These are phyloP conservation scores for Elsinoe batatas DNA, from an alignment of 2,329 filamentous ascomycete genomes.

Conservation along the genomic window DNA sequence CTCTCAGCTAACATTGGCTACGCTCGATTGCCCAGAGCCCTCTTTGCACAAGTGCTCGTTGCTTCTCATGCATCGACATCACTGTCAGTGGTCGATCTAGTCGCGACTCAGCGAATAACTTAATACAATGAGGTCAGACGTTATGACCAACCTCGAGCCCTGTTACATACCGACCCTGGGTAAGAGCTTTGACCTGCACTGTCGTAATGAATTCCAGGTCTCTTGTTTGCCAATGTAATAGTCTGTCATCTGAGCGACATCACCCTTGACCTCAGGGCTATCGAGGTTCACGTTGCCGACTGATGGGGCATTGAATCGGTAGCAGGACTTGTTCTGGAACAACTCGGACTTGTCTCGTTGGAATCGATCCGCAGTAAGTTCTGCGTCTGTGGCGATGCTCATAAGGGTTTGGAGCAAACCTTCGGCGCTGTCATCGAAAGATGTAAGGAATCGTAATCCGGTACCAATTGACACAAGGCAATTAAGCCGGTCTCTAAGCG, in stretches of 20 bases:
- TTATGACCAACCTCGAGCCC: no score
- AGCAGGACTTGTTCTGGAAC: not conserved
- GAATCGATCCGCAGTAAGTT: conserved; percentile 8
- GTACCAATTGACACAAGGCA: conserved; percentile 11
- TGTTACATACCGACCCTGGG: no score
- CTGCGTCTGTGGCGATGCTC: conserved; percentile 9
- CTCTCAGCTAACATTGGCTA: no score
- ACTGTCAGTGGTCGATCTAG: no score
- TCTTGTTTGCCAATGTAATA: not conserved
- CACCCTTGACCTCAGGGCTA: not conserved
- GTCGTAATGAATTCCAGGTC: not conserved
- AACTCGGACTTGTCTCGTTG: not conserved
- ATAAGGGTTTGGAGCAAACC: not conserved
- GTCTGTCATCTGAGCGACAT: not conserved
- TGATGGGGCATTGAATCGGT: conserved; percentile 11
- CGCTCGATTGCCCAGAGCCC: no score
- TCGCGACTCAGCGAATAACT: no score
- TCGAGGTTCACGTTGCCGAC: not conserved
- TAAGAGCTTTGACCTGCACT: not conserved
- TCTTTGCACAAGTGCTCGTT: no score
- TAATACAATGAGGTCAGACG: no score
- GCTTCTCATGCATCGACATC: no score
- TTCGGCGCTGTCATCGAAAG: not conserved
- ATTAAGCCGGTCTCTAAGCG: not conserved
- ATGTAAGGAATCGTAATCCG: not conserved